Evolutionary conservation across 176 grass and related monocot genomes (phyloP).

Genomic region (Alloteropsis semialata): DNA sequence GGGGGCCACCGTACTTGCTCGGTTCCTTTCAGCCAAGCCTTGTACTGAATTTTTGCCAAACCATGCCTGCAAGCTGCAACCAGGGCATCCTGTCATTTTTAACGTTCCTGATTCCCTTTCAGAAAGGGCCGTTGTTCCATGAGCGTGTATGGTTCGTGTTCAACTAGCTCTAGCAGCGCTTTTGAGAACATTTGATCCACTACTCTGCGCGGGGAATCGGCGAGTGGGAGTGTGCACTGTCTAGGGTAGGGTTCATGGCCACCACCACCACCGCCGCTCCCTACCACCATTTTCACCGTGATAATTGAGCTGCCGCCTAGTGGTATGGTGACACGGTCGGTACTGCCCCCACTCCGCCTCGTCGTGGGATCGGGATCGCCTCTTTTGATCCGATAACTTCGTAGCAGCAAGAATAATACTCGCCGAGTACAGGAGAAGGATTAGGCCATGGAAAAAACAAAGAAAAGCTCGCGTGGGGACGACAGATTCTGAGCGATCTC

Average conservation of each 20-base stretch:
- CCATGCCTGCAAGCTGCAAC: background rate
- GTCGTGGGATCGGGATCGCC: conserved; percentile 25
- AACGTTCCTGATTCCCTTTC: background rate
- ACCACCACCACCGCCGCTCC: background rate
- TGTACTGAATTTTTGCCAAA: background rate
- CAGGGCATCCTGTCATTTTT: background rate
- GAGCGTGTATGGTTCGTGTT: background rate
- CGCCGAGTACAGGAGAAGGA: background rate
- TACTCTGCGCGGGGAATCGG: background rate
- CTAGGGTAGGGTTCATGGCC: background rate
- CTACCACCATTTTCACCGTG: background rate
- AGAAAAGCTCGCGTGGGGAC: background rate
- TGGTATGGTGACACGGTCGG: conserved; percentile 22
- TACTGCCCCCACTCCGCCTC: conserved; percentile 16
- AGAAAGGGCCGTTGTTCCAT: background rate
- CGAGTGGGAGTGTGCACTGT: conserved; percentile 30
- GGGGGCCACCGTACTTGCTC: background rate
- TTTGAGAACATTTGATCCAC: background rate
- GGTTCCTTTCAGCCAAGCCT: background rate
- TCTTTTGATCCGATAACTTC: conserved; percentile 31
- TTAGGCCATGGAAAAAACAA: background rate
- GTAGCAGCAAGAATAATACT: background rate
- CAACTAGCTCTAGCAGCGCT: conserved; percentile 3
- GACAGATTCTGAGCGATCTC: conserved; percentile 13
- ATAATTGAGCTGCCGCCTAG: background rate